Evolutionary conservation across 2,329 filamentous ascomycete genomes (phyloP).

Genomic region (Botrytis medusae): DNA sequence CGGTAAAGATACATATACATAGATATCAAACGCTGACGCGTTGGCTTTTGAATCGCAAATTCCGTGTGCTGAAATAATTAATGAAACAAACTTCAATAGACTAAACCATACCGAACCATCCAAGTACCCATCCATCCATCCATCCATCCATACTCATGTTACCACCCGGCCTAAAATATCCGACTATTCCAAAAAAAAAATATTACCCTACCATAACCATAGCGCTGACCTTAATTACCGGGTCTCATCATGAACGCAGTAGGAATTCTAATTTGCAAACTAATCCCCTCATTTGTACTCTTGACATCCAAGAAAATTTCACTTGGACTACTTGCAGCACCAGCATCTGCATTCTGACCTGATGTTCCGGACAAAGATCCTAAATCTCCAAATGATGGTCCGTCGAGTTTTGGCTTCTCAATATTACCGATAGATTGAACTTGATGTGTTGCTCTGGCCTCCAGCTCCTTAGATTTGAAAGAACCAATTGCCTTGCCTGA

Average conservation of each 20-base stretch:
- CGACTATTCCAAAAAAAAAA: conserved; percentile 55
- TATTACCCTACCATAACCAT: neutral
- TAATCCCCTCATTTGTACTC: conserved; percentile 23
- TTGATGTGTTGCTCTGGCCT: conserved; percentile 16
- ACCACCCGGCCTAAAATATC: conserved; percentile 52
- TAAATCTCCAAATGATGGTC: neutral
- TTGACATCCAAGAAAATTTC: conserved; percentile 24
- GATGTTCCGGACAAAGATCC: neutral
- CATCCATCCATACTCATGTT: neutral
- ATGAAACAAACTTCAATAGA: neutral
- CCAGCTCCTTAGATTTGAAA: conserved; percentile 20
- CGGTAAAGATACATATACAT: neutral
- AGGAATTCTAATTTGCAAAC: conserved; percentile 22
- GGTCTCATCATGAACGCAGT: conserved; percentile 20
- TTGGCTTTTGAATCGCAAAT: neutral
- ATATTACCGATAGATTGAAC: neutral
- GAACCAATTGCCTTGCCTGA: conserved; percentile 17
- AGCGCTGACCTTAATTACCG: neutral
- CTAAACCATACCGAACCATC: neutral
- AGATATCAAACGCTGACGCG: neutral
- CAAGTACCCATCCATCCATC: neutral
- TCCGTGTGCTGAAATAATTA: neutral
- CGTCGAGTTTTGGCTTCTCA: neutral
- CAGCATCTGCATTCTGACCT: neutral
- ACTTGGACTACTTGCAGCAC: conserved; percentile 15